Conservation (phyloP, 2,329 filamentous ascomycete genomes). For the Fusarium praegraminearum region DNA sequence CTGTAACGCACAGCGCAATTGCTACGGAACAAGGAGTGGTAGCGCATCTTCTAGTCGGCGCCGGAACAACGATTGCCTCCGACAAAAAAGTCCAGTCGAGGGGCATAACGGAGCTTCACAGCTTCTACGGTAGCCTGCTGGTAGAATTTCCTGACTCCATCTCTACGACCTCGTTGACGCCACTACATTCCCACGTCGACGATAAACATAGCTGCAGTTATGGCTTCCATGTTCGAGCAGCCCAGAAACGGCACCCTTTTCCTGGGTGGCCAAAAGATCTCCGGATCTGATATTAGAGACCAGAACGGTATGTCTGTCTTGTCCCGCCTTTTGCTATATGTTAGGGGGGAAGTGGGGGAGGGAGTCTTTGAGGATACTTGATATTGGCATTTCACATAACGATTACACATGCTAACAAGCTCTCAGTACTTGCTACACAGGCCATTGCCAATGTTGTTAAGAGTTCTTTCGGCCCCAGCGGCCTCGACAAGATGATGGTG, state of each 20-base stretch:
- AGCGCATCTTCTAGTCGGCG: conserved; percentile 30
- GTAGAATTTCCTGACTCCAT: conserved; percentile 50
- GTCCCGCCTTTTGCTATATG: conserved; percentile 42
- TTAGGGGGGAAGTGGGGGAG: conserved; percentile 47
- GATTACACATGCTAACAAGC: conserved; percentile 33
- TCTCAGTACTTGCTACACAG: conserved; percentile 87
- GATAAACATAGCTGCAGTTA: conserved; percentile 57
- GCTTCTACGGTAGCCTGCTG: conserved; percentile 48
- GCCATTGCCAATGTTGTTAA: conserved; percentile 99
- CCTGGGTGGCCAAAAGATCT: conserved; percentile 97
- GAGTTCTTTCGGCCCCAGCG: conserved; percentile 96
- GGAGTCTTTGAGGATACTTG: conserved; percentile 26
- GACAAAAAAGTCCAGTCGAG: conserved; percentile 49
- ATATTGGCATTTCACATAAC: conserved; percentile 30
- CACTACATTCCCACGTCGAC: conserved; percentile 44
- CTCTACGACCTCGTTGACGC: conserved; percentile 47
- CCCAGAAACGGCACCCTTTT: conserved; percentile 96
- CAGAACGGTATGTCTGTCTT: conserved; percentile 78
- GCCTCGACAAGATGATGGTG: conserved; percentile 99
- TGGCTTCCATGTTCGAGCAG: conserved; percentile 97
- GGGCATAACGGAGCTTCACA: conserved; percentile 47
- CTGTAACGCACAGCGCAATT: conserved; percentile 10
- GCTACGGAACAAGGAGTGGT: background rate
- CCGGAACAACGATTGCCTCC: conserved; percentile 47
- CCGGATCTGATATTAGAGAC: conserved; percentile 94